phyloP scores from a whole-genome alignment of 208 protist species.

The Spongospora subterranea region DNA sequence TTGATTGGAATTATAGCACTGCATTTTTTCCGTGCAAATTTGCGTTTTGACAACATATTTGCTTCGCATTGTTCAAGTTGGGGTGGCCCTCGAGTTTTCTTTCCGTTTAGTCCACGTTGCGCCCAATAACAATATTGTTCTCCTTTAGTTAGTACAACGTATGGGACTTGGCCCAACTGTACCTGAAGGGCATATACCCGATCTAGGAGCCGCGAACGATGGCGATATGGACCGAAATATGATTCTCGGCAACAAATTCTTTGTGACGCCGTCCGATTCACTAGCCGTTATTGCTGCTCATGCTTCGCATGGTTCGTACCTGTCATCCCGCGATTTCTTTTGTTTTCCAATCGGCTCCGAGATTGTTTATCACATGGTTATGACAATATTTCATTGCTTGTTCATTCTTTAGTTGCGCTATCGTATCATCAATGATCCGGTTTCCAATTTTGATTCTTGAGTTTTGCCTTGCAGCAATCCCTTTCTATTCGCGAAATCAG shows the following conservation, averaged over 20 bases:
- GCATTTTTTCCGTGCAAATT: neutral
- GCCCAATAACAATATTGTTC: no score
- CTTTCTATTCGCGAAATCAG: slow-evolving; percentile 44
- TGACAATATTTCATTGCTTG: no score
- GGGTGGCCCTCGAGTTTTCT: no score
- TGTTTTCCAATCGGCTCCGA: neutral
- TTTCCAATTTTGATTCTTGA: no score
- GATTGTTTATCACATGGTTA: no score
- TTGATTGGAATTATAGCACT: neutral
- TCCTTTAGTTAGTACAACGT: slow-evolving; percentile 28
- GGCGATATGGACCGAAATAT: slow-evolving; percentile 98
- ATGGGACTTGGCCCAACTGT: slow-evolving; percentile 59
- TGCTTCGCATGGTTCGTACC: slow-evolving; percentile 62
- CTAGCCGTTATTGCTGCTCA: slow-evolving; percentile 92
- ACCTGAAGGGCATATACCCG: slow-evolving; percentile 70
- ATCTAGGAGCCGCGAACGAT: slow-evolving; percentile 93
- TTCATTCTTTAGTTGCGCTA: no score
- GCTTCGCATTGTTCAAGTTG: no score
- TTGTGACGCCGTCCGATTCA: slow-evolving; percentile 95
- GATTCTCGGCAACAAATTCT: slow-evolving; percentile 90
- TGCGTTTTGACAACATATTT: no score
- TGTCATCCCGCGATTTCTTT: neutral
- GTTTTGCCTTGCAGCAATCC: no score
- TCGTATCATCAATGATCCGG: no score
- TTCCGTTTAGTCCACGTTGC: no score